phyloP scores from a whole-genome alignment of 768 basidiomycete species.

The Galerina sulciceps region DNA sequence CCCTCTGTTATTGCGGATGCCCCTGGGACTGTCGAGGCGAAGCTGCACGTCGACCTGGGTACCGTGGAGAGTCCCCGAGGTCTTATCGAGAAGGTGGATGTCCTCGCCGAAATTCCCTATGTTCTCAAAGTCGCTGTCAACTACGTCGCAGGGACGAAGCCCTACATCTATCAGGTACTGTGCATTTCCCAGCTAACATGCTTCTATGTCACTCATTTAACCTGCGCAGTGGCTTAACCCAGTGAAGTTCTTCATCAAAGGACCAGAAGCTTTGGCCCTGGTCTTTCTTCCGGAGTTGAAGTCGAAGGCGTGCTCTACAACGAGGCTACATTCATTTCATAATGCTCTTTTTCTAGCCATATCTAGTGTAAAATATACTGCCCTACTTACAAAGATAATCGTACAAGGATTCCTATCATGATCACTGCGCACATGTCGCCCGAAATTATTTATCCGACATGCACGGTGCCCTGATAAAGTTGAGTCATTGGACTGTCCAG shows the following conservation, averaged over 20 bases:
- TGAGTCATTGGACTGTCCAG: constrained; percentile 5
- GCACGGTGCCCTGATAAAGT: neutral
- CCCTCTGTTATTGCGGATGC: constrained; percentile 59
- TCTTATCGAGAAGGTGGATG: constrained; percentile 90
- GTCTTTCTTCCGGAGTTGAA: constrained; percentile 44
- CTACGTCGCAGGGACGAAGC: constrained; percentile 92
- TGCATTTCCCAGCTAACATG: neutral
- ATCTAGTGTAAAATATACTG: constrained; percentile 11
- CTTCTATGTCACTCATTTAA: constrained; percentile 21
- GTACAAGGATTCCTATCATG: neutral
- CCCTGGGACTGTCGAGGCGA: constrained; percentile 59
- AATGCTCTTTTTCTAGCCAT: constrained; percentile 6
- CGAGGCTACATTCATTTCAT: constrained; percentile 91
- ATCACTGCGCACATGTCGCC: constrained; percentile 1
- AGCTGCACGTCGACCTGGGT: constrained; percentile 62
- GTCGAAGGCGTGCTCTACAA: constrained; percentile 80
- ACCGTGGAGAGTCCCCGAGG: constrained; percentile 63
- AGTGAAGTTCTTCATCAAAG: constrained; percentile 44
- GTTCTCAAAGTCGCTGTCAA: constrained; percentile 91
- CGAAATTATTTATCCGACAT: neutral
- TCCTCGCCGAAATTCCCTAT: constrained; percentile 93
- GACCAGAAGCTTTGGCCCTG: constrained; percentile 44
- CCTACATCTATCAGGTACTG: constrained; percentile 88
- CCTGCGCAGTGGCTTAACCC: constrained; percentile 51
- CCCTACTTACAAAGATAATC: constrained; percentile 7